Evolutionary conservation across 1,284 basidiomycete species (phyloP).

Genomic region (Mrakiaceae sp.): DNA sequence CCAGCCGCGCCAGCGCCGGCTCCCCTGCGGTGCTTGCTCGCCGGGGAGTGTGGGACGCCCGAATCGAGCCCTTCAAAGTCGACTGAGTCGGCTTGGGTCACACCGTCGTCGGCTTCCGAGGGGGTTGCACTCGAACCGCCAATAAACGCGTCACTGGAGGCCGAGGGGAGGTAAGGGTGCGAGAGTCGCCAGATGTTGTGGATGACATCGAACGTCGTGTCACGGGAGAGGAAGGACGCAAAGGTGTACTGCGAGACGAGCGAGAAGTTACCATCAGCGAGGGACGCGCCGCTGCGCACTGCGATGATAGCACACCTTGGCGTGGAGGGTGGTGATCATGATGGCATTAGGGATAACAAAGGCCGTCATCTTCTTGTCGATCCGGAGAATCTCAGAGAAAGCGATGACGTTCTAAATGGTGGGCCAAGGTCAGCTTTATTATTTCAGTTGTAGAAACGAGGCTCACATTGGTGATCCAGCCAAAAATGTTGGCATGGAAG

Average conservation of each 20-base stretch:
- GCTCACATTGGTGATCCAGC: conserved; percentile 92
- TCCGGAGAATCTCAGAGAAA: conserved; percentile 74
- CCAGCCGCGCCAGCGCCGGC: not conserved
- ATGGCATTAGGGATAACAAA: conserved; percentile 98
- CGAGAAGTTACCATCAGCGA: not conserved
- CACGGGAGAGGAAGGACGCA: conserved; percentile 89
- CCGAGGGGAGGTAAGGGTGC: conserved; percentile 55
- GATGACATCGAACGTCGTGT: conserved; percentile 92
- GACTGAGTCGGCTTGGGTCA: not conserved
- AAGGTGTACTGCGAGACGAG: conserved; percentile 63
- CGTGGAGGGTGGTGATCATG: conserved; percentile 67
- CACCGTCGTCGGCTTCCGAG: conserved; percentile 16
- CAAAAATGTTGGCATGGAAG: conserved; percentile 98
- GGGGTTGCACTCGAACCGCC: conserved; percentile 25
- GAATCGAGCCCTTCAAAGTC: too few species aligned
- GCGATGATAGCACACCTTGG: conserved; percentile 30
- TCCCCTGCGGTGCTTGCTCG: not conserved
- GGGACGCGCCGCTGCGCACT: not conserved
- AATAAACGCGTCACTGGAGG: conserved; percentile 20
- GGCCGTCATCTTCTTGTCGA: conserved; percentile 98
- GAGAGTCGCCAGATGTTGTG: conserved; percentile 91
- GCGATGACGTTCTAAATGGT: conserved; percentile 65
- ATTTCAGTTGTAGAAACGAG: not conserved
- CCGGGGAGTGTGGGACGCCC: not conserved
- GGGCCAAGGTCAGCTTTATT: not conserved